These are phyloP conservation scores for Kluyveromyces aestuarii DNA, from an alignment of 805 yeast species.

Conservation along the genomic window DNA sequence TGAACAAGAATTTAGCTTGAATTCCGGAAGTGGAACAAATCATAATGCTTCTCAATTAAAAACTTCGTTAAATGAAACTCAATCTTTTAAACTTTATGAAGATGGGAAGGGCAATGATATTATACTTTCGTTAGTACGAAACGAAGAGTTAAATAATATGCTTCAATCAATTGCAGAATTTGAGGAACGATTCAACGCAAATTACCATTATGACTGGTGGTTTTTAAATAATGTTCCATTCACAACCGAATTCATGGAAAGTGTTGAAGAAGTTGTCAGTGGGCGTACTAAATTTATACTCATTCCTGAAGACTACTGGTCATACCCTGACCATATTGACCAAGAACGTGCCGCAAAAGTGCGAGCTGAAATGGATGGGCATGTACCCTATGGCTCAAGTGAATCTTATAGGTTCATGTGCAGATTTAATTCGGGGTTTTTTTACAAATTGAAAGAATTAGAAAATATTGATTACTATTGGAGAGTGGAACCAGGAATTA, in stretches of 20 bases:
- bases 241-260: slow-evolving; percentile 43
- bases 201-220: slow-evolving; percentile 74
- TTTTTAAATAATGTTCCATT: slow-evolving; percentile 68
- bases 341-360: slow-evolving; percentile 32
- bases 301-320: slow-evolving; percentile 43
- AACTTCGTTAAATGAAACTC: not conserved
- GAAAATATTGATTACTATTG: slow-evolving; percentile 61
- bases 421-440: slow-evolving; percentile 59
- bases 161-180: slow-evolving; percentile 47
- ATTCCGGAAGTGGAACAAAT: not conserved
- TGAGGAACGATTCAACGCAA: slow-evolving; percentile 55
- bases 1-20: not conserved
- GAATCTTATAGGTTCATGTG: slow-evolving; percentile 78
- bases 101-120: slow-evolving; percentile 1
- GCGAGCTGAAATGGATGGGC: slow-evolving; percentile 31
- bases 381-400: slow-evolving; percentile 52
- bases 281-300: slow-evolving; percentile 37
- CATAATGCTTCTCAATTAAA: too few species aligned
- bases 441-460: slow-evolving; percentile 56
- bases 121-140: slow-evolving; percentile 43
- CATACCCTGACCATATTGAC: slow-evolving; percentile 51
- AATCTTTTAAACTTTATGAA: not conserved
- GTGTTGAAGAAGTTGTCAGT: slow-evolving; percentile 32
- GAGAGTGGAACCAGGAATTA: slow-evolving; percentile 72
- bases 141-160: slow-evolving; percentile 45